Base-by-base conservation (phyloP, 768 basidiomycete species). In the Paxillus rubicundulus region DNA sequence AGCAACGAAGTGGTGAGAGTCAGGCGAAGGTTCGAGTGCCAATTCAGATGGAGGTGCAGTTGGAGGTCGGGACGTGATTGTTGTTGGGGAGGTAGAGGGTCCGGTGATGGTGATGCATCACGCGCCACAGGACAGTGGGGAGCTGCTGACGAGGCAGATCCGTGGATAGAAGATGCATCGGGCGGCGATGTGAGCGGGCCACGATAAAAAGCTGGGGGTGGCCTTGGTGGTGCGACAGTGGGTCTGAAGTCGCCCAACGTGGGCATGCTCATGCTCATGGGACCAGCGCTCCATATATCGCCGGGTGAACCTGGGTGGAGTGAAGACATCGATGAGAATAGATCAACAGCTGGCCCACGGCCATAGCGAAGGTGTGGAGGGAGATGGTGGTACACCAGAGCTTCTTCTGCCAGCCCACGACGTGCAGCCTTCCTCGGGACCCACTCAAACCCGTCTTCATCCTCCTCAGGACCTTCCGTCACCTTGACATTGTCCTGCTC, bases 1-100 rank as follows among this genome's bases (percentile, higher is more conserved):
- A 94, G 82, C 24, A 98, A 79, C 9, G 92, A 95, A 0, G 97
- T 98, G 28, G 90, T 85, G 50, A 99, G 78, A 8, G 89, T 90
- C 59, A 99, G 77, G 14, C 89, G 86, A 9, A 98, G 77, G 68
- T 97, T 86, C 9, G 95, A 92, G 47, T 86, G 81, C 85, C 96
- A 96, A 30, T 82, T 78, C 40, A 98, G 73, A 61, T 86, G 84
- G 0, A 99, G 75, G 65, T 98, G 94, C 4, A 97, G 70, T 66
- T 99, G 97, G 27, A 98, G 75, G 65, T 95, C 89, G 2, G 90
- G 66, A 64, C 61, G 61, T 34, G 51, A 51, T 28, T 65, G 67
- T 50, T 63, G 56, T 39, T 70, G 58, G 57, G 53, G 21, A 33
- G 41, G 50, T 40, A 21, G 38, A 32, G 30, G 55, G 37, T 50